Evolutionary conservation across 345 rosid genomes (phyloP).

Genomic region (Triadica sebifera): DNA sequence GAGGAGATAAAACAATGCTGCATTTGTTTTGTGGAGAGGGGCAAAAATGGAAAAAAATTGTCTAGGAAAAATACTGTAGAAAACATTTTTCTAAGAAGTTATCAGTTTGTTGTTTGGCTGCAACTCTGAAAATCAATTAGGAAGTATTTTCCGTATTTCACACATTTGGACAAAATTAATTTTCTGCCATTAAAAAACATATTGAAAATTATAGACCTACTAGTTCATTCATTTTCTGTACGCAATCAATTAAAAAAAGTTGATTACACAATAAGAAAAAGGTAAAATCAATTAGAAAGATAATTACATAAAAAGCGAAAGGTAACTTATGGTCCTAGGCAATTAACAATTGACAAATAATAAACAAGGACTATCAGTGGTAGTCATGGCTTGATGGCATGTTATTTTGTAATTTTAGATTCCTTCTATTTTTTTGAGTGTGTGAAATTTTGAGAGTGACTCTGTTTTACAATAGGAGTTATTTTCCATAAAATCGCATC

Average conservation of each 20-base stretch:
- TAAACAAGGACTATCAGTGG: neutral
- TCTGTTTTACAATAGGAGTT: neutral
- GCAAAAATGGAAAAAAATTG: neutral
- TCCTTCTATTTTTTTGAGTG: neutral
- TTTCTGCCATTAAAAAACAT: neutral
- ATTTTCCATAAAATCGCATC: neutral
- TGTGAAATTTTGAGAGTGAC: neutral
- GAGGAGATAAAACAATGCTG: neutral
- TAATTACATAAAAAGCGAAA: neutral
- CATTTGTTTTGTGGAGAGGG: neutral
- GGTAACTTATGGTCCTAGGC: neutral
- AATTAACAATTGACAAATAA: too few relatives aligned
- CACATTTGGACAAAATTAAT: neutral
- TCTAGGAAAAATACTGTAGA: neutral
- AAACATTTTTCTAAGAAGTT: neutral
- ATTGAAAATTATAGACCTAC: neutral
- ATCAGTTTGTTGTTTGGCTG: neutral
- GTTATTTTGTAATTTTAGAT: neutral
- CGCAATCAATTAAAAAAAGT: neutral
- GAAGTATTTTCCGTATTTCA: too few relatives aligned
- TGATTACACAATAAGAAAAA: too few relatives aligned
- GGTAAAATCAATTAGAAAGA: too few relatives aligned
- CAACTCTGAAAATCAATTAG: neutral
- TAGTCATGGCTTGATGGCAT: neutral
- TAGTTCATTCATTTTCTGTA: neutral